These are phyloP conservation scores for Acer negundo DNA, from an alignment of 345 rosid species.

Conservation along the genomic window DNA sequence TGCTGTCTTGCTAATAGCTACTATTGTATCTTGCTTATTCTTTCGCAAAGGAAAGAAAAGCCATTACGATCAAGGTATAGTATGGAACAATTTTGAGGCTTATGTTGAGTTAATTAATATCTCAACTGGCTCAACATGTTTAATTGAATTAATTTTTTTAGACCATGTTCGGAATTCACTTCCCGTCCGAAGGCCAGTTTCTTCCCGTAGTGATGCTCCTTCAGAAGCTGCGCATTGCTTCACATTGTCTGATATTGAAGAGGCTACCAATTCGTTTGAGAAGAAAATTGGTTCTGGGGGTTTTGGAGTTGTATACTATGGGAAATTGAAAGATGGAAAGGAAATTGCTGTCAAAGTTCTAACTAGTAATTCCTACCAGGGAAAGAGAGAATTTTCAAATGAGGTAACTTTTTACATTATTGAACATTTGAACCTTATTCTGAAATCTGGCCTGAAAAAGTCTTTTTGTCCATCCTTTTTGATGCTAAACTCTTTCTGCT, in stretches of 20 bases:
- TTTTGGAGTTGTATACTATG: slow-evolving; percentile 90
- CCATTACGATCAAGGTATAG: slow-evolving; percentile 43
- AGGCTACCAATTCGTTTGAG: slow-evolving; percentile 74
- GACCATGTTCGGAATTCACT: slow-evolving; percentile 45
- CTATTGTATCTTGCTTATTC: slow-evolving; percentile 54
- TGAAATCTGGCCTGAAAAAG: not conserved
- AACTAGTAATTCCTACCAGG: slow-evolving; percentile 79
- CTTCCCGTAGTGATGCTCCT: slow-evolving; percentile 65
- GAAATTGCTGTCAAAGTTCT: slow-evolving; percentile 97
- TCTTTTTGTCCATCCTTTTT: slow-evolving; percentile 8
- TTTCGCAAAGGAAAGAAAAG: slow-evolving; percentile 59
- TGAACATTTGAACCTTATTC: slow-evolving; percentile 1
- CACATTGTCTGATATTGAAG: slow-evolving; percentile 69
- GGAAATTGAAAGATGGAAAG: slow-evolving; percentile 78
- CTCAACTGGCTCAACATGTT: slow-evolving; percentile 17
- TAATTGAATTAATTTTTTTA: slow-evolving; percentile 27
- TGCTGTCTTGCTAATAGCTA: slow-evolving; percentile 60
- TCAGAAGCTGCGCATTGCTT: slow-evolving; percentile 87
- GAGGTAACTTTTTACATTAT: slow-evolving; percentile 57
- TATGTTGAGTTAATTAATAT: slow-evolving; percentile 7
- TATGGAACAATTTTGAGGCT: slow-evolving; percentile 13
- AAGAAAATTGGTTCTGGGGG: slow-evolving; percentile 97
- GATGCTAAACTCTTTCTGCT: not conserved
- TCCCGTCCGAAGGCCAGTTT: slow-evolving; percentile 52
- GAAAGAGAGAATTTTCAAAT: slow-evolving; percentile 88